Percentiles rank a stretch among this genome's conserved stretches.
phyloP scores from a whole-genome alignment of 306 rosid genomes.

The Hippophae rhamnoides region DNA sequence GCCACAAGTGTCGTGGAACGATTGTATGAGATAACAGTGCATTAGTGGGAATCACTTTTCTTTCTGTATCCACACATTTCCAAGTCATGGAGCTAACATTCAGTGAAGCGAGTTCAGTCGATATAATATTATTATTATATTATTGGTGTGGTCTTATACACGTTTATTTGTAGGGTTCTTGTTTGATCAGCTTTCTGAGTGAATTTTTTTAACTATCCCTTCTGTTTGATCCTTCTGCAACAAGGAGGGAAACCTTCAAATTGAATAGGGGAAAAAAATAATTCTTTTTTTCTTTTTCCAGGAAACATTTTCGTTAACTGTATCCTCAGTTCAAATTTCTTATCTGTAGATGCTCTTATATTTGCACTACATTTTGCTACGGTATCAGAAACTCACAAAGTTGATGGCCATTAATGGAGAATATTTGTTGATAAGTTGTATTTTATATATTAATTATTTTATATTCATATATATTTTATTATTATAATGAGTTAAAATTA shows the following conservation, averaged over 20 bases:
- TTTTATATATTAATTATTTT: not conserved
- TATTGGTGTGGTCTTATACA: constrained; percentile 34
- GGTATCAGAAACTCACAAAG: not conserved
- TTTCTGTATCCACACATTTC: constrained; percentile 34
- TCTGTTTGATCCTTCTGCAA: constrained; percentile 19
- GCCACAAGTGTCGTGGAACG: constrained; percentile 21
- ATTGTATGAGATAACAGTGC: constrained; percentile 26
- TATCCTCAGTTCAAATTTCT: not conserved
- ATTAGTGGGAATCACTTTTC: constrained; percentile 39
- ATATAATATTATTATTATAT: constrained; percentile 44
- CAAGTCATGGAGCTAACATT: constrained; percentile 37
- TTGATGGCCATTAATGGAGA: not conserved
- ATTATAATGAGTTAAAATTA: too few relatives aligned
- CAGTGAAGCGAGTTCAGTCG: constrained; percentile 23
- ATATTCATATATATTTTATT: too few relatives aligned
- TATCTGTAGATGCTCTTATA: not conserved
- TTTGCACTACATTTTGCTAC: not conserved
- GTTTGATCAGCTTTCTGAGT: constrained; percentile 27
- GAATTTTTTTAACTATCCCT: constrained; percentile 18
- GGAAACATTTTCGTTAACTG: constrained; percentile 5
- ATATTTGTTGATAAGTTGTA: not conserved
- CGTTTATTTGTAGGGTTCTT: constrained; percentile 27
- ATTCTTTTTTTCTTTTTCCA: constrained; percentile 1
- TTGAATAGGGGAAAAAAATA: not conserved
- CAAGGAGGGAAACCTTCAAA: constrained; percentile 15